Evolutionary conservation across 2,329 filamentous ascomycete species (phyloP).

Genomic region (Pseudohalonectria lignicola): DNA sequence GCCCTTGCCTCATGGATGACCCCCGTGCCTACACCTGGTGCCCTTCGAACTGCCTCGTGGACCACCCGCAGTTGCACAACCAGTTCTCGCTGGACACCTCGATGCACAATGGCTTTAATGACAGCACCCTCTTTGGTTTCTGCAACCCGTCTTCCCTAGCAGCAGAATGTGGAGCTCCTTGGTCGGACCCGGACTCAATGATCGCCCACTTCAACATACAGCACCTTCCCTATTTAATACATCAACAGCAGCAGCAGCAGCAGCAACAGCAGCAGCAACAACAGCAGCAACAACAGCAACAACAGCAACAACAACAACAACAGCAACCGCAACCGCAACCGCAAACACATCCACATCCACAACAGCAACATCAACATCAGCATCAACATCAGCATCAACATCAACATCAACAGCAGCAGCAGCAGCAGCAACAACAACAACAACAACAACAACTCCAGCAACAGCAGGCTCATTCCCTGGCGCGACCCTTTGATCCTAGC

Average conservation of each 20-base stretch:
- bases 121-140: background rate
- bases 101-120: background rate
- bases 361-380: no score
- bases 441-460: background rate
- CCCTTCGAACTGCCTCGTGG: background rate
- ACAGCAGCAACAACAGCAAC: constrained; percentile 1
- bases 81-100: background rate
- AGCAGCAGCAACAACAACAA: background rate
- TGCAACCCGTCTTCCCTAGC: background rate
- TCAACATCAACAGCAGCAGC: constrained; percentile 2
- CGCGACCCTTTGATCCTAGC: no score
- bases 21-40: background rate
- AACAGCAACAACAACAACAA: constrained; percentile 1
- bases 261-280: background rate
- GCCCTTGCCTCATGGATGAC: constrained; percentile 2
- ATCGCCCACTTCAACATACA: background rate
- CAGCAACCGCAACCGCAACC: constrained; percentile 5
- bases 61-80: constrained; percentile 1
- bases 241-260: background rate
- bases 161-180: background rate
- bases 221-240: background rate
- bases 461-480: background rate
- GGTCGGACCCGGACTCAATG: background rate
- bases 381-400: no score
- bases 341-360: constrained; percentile 6